Evolutionary conservation across 306 rosid species (phyloP).

Genomic region (Dryas drummondii): DNA sequence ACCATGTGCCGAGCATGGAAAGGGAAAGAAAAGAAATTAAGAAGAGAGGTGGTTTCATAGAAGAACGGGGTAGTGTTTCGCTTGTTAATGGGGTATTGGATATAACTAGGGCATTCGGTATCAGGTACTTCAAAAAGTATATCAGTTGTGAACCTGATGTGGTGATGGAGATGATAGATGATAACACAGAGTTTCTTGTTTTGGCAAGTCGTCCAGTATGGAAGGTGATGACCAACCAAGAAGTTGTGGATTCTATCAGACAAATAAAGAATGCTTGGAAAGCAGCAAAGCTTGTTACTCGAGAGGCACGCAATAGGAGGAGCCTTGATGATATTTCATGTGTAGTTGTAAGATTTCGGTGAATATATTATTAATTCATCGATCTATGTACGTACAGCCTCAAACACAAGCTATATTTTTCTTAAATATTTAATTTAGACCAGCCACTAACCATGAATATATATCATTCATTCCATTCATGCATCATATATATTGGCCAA

Average conservation of each 20-base stretch:
- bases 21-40: conserved; percentile 42
- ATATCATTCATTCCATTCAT: no score
- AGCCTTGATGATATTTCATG: conserved; percentile 94
- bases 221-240: conserved; percentile 97
- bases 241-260: conserved; percentile 66
- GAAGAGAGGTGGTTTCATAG: conserved; percentile 85
- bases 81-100: conserved; percentile 95
- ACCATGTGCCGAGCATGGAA: conserved; percentile 81
- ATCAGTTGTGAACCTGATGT: conserved; percentile 82
- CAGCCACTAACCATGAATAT: no score
- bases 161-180: conserved; percentile 46
- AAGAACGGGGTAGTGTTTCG: conserved; percentile 66
- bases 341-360: conserved; percentile 67
- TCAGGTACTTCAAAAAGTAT: conserved; percentile 84
- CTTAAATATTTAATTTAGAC: no score
- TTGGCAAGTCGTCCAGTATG: conserved; percentile 96
- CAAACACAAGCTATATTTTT: no score
- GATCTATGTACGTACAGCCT: no score
- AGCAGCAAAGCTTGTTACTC: conserved; percentile 81
- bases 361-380: conserved; percentile 12
- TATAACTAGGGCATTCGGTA: conserved; percentile 95
- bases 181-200: conserved; percentile 63
- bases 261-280: conserved; percentile 74
- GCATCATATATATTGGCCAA: no score
- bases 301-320: conserved; percentile 71